Evolutionary conservation across 2,329 filamentous ascomycete genomes (phyloP), one percentile per base, ranked within the genome.

Genomic region (Diaporthe nobilis): DNA sequence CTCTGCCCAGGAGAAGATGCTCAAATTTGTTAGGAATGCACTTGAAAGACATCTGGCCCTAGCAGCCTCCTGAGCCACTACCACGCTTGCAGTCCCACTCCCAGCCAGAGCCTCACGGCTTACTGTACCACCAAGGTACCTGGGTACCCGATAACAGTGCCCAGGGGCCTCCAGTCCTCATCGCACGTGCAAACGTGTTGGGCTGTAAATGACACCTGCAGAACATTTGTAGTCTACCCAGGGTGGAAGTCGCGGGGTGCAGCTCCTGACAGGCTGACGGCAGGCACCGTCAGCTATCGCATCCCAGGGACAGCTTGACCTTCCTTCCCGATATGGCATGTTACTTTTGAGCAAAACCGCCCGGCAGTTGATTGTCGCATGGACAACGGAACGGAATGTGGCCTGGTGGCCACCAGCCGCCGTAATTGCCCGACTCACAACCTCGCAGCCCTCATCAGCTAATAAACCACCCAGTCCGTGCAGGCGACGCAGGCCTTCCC

Each of bases 111-210:
- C 65, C 65, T 68, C 65, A 68, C 65, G 31, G 67, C 47, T 37
- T 58, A 22, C 73, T 13, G n/a, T 34, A 20, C 57, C 58, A 44
- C 60, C 13, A 44, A 28, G 49, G 57, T 60, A 75, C 28, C 47
- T 47, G 37, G 57, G 57, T n/a, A 31, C 71, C 55, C 25, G 25
- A 31, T n/a, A 25, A 31, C 49, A 67, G 15, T 60, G 53, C 47
- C 53, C 39, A 34, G 22, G 12, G 7, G 28, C 44, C 42, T 73
- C 71, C 74, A 71, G 71, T 73, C n/a, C 53, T 76, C 31, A 65
- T 42, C 65, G 63, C 74, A 76, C 74, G 74, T 76, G 74, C 53
- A 39, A 13, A 39, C 65, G 22, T 37, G 47, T 53, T 68, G 65
- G 65, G 31, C n/a, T 53, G 34, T 28, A 25, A 63, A 63, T 7